These are phyloP conservation scores for Fraxinus greggii DNA, from an alignment of 305 asterid species.

Conservation along the genomic window DNA sequence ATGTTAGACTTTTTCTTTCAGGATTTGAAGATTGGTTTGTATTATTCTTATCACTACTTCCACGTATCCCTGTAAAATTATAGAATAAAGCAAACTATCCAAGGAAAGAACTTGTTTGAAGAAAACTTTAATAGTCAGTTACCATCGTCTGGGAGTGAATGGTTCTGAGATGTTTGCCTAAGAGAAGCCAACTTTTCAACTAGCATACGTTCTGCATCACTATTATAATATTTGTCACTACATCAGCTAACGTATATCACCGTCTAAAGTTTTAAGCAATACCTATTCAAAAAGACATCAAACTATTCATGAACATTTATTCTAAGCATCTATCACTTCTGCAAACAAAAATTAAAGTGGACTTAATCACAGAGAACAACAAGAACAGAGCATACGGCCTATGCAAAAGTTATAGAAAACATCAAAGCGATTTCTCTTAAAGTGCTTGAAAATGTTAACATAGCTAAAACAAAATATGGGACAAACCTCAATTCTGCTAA, in stretches of 20 bases:
- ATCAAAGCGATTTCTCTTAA: not conserved
- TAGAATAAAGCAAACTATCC: not conserved
- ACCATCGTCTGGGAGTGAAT: constrained; percentile 28
- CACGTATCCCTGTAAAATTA: constrained; percentile 13
- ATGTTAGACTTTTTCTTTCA: constrained; percentile 29
- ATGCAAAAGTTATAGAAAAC: not conserved
- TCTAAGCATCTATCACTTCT: not conserved
- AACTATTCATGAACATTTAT: not conserved
- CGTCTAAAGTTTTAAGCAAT: constrained; percentile 5
- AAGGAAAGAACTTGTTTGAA: constrained; percentile 1
- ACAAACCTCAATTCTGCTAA: not conserved
- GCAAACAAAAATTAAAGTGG: constrained; percentile 9
- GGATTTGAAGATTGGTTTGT: constrained; percentile 35
- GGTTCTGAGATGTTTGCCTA: constrained; percentile 42
- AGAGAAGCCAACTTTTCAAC: constrained; percentile 77
- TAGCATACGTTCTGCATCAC: constrained; percentile 70
- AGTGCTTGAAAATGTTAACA: not conserved
- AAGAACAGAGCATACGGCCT: not conserved
- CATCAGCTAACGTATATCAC: constrained; percentile 19
- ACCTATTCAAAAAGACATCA: not conserved
- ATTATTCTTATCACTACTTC: constrained; percentile 26
- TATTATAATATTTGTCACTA: constrained; percentile 32
- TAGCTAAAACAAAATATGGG: not conserved
- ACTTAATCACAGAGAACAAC: constrained; percentile 14
- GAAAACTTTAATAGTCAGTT: not conserved